These are phyloP conservation scores for Geum urbanum DNA, from an alignment of 306 rosid genomes.

Conservation along the genomic window DNA sequence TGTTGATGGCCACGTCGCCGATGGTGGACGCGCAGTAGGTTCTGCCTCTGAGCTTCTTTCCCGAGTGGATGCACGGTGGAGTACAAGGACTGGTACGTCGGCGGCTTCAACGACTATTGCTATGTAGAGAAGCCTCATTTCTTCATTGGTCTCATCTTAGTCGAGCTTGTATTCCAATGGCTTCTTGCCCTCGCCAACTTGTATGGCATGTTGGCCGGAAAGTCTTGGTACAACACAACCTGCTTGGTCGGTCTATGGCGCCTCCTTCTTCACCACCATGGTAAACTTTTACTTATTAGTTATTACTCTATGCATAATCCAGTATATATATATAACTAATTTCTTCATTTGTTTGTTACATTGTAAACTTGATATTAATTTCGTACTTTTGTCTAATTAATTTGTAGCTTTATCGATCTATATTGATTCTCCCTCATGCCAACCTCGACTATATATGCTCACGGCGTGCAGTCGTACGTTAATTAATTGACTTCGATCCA, in stretches of 20 bases:
- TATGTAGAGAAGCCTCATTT: constrained; percentile 54
- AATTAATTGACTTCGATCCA: too few species aligned
- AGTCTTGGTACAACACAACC: constrained; percentile 70
- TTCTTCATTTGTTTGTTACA: too few species aligned
- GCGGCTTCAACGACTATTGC: constrained; percentile 51
- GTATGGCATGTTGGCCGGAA: constrained; percentile 45
- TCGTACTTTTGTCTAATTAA: too few species aligned
- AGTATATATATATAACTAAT: too few species aligned
- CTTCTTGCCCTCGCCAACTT: constrained; percentile 54
- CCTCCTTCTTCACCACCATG: constrained; percentile 54
- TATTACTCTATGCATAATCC: too few species aligned
- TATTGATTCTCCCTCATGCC: too few species aligned
- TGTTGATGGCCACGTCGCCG: constrained; percentile 41
- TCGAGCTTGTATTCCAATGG: constrained; percentile 73
- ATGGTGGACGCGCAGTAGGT: constrained; percentile 48
- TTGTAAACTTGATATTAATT: too few species aligned
- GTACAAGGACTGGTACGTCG: constrained; percentile 42
- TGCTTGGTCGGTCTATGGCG: constrained; percentile 77
- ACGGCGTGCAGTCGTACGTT: too few species aligned
- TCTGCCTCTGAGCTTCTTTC: constrained; percentile 44
- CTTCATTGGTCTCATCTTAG: constrained; percentile 58
- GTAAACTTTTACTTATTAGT: constrained; percentile 42
- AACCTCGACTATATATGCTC: too few species aligned
- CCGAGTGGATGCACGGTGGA: constrained; percentile 39
- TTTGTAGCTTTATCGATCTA: too few species aligned